A percentile compares a stretch with the other conserved stretches of the same genome.
These are phyloP conservation scores for Rhodotorula sp. DNA, from an alignment of 1,284 basidiomycete genomes.

Conservation along the genomic window DNA sequence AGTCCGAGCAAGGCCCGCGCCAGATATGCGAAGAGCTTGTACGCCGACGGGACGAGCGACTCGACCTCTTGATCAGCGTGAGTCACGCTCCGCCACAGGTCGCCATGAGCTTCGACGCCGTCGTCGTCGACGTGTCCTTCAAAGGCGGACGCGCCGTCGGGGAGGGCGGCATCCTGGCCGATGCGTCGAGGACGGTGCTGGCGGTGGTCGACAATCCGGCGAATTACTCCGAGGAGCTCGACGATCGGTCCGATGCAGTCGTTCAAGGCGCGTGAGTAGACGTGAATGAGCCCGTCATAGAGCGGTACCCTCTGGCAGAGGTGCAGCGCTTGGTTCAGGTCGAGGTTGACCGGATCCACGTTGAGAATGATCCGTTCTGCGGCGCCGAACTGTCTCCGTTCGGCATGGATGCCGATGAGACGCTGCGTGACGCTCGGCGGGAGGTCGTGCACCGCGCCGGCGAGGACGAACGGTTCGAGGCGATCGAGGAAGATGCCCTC, in stretches of 20 bases:
- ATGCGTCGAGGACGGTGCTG: conserved; percentile 48
- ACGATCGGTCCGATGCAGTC: conserved; percentile 90
- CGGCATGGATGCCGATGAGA: conserved; percentile 74
- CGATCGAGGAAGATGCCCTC: conserved; percentile 79
- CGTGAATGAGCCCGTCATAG: conserved; percentile 92
- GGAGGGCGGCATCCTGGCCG: conserved; percentile 33
- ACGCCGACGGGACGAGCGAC: conserved; percentile 67
- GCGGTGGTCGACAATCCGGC: conserved; percentile 60
- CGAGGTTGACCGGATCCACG: conserved; percentile 83
- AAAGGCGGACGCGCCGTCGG: conserved; percentile 41
- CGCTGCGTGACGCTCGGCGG: conserved; percentile 78
- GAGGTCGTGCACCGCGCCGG: conserved; percentile 68
- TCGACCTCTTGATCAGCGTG: conserved; percentile 53
- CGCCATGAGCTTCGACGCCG: not conserved
- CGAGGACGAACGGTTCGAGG: conserved; percentile 79
- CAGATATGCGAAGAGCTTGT: conserved; percentile 92
- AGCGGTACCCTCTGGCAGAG: conserved; percentile 78
- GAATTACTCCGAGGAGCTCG: conserved; percentile 73
- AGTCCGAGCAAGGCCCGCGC: conserved; percentile 78
- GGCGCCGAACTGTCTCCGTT: conserved; percentile 66
- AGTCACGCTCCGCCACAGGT: not conserved
- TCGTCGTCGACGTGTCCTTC: conserved; percentile 45
- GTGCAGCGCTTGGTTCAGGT: conserved; percentile 86
- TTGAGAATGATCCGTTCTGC: conserved; percentile 94
- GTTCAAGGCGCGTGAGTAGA: conserved; percentile 80